Conservation (phyloP, 1,284 basidiomycete genomes). For the Xerocomus nothofagi region DNA sequence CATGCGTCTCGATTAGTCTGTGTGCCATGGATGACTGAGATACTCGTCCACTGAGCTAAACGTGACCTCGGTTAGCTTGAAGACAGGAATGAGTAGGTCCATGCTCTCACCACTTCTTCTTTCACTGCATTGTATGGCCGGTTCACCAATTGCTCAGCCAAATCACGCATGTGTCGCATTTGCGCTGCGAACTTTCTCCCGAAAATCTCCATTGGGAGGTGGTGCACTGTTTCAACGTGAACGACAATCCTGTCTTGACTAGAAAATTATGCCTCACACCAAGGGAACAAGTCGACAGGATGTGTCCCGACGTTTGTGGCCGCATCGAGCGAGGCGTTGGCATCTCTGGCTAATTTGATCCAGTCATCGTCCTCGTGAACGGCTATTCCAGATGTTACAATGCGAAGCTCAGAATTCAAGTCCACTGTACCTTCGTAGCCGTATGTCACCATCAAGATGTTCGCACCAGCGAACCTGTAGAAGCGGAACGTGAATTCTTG, state of each 20-base stretch:
- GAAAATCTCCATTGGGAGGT: slow-evolving; percentile 4
- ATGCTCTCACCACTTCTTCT: slow-evolving; percentile 1
- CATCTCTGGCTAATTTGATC: slow-evolving; percentile 5
- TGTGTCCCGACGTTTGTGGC: slow-evolving; percentile 5
- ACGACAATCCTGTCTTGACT: neutral
- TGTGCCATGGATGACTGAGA: slow-evolving; percentile 8
- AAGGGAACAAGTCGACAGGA: slow-evolving; percentile 10
- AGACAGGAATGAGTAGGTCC: neutral
- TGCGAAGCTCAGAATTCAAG: neutral
- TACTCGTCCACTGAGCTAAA: slow-evolving; percentile 5
- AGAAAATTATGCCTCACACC: neutral
- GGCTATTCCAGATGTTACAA: neutral
- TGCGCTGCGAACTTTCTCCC: slow-evolving; percentile 2
- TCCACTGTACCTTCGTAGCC: slow-evolving; percentile 5
- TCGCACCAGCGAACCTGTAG: slow-evolving; percentile 4
- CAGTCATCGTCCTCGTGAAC: slow-evolving; percentile 3
- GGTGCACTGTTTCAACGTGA: slow-evolving; percentile 1
- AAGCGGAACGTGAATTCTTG: neutral
- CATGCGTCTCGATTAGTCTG: neutral
- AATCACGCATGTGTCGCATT: slow-evolving; percentile 5
- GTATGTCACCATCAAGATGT: slow-evolving; percentile 9
- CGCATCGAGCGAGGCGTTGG: slow-evolving; percentile 6
- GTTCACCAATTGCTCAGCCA: slow-evolving; percentile 1
- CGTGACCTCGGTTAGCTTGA: neutral
- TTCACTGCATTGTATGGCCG: slow-evolving; percentile 3